phyloP scores from a whole-genome alignment of 1,284 basidiomycete species.

The Moniliophthora roreri region DNA sequence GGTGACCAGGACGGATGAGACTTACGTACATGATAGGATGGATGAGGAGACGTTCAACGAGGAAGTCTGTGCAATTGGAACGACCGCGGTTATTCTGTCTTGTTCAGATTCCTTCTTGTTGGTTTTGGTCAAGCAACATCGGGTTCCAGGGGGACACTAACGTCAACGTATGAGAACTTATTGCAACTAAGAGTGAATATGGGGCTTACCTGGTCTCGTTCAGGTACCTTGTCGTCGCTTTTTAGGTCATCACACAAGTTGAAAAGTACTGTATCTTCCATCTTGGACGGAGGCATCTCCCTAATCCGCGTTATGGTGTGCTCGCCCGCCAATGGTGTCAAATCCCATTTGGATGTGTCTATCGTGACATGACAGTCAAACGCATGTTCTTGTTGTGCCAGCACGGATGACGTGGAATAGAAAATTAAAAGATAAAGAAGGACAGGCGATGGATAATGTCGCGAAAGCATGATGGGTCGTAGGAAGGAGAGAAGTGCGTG shows the following conservation, averaged over 20 bases:
- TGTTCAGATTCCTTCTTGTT: slow-evolving; percentile 54
- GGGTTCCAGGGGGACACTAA: slow-evolving; percentile 66
- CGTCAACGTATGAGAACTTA: not conserved
- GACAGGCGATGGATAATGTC: slow-evolving; percentile 15
- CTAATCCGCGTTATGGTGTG: slow-evolving; percentile 42
- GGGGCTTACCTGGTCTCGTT: slow-evolving; percentile 65
- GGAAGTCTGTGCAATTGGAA: slow-evolving; percentile 58
- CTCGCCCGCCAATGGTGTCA: slow-evolving; percentile 52
- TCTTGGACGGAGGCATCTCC: slow-evolving; percentile 48
- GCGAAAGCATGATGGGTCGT: slow-evolving; percentile 22
- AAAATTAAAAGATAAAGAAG: slow-evolving; percentile 23
- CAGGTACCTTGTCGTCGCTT: slow-evolving; percentile 41
- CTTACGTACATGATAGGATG: slow-evolving; percentile 46
- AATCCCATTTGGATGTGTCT: slow-evolving; percentile 54
- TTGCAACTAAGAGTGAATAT: slow-evolving; percentile 1
- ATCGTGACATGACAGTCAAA: slow-evolving; percentile 58
- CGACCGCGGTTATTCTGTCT: slow-evolving; percentile 64
- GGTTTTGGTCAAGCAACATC: slow-evolving; percentile 68
- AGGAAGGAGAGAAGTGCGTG: too few relatives aligned
- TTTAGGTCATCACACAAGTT: slow-evolving; percentile 64
- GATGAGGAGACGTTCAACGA: slow-evolving; percentile 39
- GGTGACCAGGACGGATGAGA: slow-evolving; percentile 8
- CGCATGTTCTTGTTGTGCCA: slow-evolving; percentile 35
- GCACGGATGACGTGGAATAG: slow-evolving; percentile 30
- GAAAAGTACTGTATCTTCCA: slow-evolving; percentile 49